Percentiles rank a stretch among this genome's conserved stretches.
These are phyloP conservation scores for Phytophthora colocasiae DNA, from an alignment of 352 stramenopile genomes.

Conservation along the genomic window DNA sequence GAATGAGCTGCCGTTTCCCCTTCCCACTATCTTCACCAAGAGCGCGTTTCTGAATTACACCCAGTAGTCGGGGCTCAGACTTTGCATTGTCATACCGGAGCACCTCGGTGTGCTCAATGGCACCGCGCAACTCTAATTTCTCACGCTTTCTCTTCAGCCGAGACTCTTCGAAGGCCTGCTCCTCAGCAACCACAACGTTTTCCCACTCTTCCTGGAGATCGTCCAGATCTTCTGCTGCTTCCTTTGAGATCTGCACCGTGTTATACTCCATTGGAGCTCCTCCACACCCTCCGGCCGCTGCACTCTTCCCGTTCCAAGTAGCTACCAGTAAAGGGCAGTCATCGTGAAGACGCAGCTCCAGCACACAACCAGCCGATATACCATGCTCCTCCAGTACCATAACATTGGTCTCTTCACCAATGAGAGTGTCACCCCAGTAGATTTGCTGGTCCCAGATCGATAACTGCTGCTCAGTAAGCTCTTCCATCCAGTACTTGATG, in stretches of 20 bases:
- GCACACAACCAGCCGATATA: conserved; percentile 65
- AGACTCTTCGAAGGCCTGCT: conserved; percentile 62
- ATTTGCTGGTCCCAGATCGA: conserved; percentile 87
- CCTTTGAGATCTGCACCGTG: conserved; percentile 85
- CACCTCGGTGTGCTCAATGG: conserved; percentile 69
- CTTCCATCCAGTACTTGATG: conserved; percentile 87
- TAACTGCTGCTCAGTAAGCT: conserved; percentile 78
- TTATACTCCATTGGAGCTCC: conserved; percentile 66
- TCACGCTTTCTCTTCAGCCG: conserved; percentile 55
- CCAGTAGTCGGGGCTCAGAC: conserved; percentile 52
- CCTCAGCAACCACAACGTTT: conserved; percentile 61
- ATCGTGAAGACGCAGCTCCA: conserved; percentile 80
- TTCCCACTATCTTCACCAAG: conserved; percentile 18
- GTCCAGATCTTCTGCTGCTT: conserved; percentile 79
- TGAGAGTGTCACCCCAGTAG: conserved; percentile 78
- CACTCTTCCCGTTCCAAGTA: conserved; percentile 66
- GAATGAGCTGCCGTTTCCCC: conserved; percentile 22
- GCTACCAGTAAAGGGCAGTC: conserved; percentile 76
- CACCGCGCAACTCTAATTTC: conserved; percentile 58
- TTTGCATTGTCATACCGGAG: conserved; percentile 60
- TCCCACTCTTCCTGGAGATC: conserved; percentile 76
- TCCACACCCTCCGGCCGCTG: conserved; percentile 33
- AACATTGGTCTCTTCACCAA: conserved; percentile 75
- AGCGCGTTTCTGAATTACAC: conserved; percentile 55
- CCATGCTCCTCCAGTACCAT: conserved; percentile 81